A percentile compares a stretch with the other conserved stretches of the same genome.
Conservation (phyloP, 495 filamentous ascomycete species). For the Evernia prunastri region DNA sequence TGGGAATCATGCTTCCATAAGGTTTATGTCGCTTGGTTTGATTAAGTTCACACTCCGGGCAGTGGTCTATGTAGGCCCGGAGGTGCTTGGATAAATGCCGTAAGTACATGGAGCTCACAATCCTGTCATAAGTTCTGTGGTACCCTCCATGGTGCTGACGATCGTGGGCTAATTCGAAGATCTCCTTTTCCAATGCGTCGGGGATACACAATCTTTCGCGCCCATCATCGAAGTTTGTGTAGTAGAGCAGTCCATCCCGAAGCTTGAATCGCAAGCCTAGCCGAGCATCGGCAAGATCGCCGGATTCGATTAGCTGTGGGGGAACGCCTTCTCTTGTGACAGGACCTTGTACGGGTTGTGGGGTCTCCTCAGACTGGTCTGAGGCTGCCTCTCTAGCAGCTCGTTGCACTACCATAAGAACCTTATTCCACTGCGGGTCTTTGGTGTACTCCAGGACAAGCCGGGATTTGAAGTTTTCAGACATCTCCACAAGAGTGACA, state of each 20-base stretch:
- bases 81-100: slow-evolving; percentile 1
- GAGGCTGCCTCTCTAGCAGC: too few relatives aligned
- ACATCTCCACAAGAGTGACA: slow-evolving; percentile 4
- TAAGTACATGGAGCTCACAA: slow-evolving; percentile 7
- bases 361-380: too few relatives aligned
- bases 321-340: too few relatives aligned
- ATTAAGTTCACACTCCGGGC: slow-evolving; percentile 8
- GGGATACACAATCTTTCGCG: slow-evolving; percentile 13
- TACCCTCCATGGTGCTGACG: slow-evolving; percentile 5
- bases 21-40: slow-evolving; percentile 6
- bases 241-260: slow-evolving; percentile 6
- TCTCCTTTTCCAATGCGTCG: neutral
- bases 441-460: neutral
- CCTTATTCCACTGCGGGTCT: slow-evolving; percentile 4
- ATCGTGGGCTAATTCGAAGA: slow-evolving; percentile 17
- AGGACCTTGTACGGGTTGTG: too few relatives aligned
- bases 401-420: neutral
- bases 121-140: slow-evolving; percentile 9
- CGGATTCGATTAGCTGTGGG: too few relatives aligned
- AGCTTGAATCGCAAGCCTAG: neutral
- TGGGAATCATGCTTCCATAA: slow-evolving; percentile 11
- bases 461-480: neutral
- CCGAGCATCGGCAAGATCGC: neutral
- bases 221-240: neutral
- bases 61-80: slow-evolving; percentile 16